A percentile compares a stretch with the other conserved stretches of the same genome.
phyloP scores from a whole-genome alignment of 176 grass and related monocot species.

The Oryza brachyantha region DNA sequence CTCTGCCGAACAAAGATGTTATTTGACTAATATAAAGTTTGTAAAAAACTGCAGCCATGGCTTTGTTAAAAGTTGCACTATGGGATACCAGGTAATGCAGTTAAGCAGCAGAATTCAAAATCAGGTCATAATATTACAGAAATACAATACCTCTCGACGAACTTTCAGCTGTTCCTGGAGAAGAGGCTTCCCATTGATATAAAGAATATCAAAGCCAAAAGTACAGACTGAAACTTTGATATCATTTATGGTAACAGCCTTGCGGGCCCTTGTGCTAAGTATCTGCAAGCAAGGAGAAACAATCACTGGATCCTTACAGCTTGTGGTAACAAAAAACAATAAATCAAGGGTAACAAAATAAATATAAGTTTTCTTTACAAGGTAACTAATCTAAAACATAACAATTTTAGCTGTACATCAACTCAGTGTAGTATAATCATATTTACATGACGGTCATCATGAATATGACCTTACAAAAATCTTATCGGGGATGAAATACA shows the following conservation, averaged over 20 bases:
- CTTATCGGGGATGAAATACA: conserved; percentile 32
- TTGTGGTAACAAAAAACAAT: conserved; percentile 5
- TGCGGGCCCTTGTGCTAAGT: conserved; percentile 91
- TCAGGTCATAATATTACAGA: conserved; percentile 14
- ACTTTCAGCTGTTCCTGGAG: conserved; percentile 92
- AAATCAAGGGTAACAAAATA: neutral
- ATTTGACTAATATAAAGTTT: neutral
- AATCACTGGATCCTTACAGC: conserved; percentile 17
- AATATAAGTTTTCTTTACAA: neutral
- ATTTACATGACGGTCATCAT: neutral
- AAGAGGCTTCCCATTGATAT: conserved; percentile 79
- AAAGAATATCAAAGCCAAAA: conserved; percentile 98
- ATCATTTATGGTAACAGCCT: conserved; percentile 91
- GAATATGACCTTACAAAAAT: conserved; percentile 16
- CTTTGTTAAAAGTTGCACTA: neutral
- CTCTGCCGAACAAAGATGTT: neutral
- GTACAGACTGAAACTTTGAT: conserved; percentile 98
- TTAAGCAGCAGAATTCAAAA: conserved; percentile 13
- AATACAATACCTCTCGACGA: conserved; percentile 72
- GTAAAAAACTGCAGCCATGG: neutral
- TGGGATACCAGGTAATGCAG: conserved; percentile 14
- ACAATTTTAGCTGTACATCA: conserved; percentile 18
- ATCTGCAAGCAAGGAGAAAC: conserved; percentile 56
- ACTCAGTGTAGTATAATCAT: neutral
- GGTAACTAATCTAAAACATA: neutral